Evolutionary conservation across 495 filamentous ascomycete species (phyloP), one percentile per base, ranked within the genome.

Genomic region (Penicillium cataractarum): DNA sequence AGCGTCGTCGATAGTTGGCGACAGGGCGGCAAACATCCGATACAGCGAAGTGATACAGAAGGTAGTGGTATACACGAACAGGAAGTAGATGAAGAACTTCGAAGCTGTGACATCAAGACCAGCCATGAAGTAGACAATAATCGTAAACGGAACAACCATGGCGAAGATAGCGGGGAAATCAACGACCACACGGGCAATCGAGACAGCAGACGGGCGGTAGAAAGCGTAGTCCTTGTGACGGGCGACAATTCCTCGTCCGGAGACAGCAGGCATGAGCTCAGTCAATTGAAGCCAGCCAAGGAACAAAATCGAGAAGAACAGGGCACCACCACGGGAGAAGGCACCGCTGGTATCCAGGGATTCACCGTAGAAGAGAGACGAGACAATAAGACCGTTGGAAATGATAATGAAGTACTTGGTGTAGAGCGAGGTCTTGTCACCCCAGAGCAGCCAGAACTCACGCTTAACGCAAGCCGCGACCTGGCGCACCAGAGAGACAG

Each of bases 391-490:
- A n/a, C 74, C 89, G 63, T 92, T 89, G 29, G 87, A 81, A 46
- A 93, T 74, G 63, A 91, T 88, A 67, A 92, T 91, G 73, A 92
- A 90, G 65, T 90, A 84, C 61, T 91, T 92, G 40, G 89, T 93
- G 71, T 89, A 87, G 3, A 93, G 78, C 2, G 89, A 89, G 4
- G 85, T 85, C 61, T 81, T 86, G 67, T 94, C 91, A 49, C 90
- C 90, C 72, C 85, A 82, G 10, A 90, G 78, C 22, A 94, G 80
- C 87, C 89, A 92, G 67, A 92, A 89, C 68, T 93, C 89, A 26
- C 91, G 87, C 60, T 84, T 79, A 8, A 88, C 87, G 60, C 91
- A 92, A 31, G 86, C 89, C 57, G 80, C 69, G 19, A 92, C 88
- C 72, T 92, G 90, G 15, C 84, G 83, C 21, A 77, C 71, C 57